Base-by-base conservation (phyloP, 164 flowering plant genomes). In the Saururus chinensis region DNA sequence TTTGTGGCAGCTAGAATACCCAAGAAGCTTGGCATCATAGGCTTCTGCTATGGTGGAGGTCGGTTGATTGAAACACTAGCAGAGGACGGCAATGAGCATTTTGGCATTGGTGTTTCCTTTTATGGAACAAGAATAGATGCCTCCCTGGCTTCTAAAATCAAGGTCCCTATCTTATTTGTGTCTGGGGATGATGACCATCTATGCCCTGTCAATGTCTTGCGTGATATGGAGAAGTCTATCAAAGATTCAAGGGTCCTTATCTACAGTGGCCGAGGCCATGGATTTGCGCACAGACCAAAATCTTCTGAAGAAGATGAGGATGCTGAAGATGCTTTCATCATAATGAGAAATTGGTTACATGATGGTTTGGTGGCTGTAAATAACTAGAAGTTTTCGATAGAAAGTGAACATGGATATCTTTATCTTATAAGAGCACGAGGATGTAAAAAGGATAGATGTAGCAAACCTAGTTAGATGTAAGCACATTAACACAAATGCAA, bases 31-130 rank as follows among this genome's bases (percentile, higher is more conserved):
- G 98, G 95, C 8, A 61, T 92, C 26, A 69, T 92, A 22, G 96
- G 95, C 12, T 92, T 92, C 65, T 85, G 96, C 77, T 84, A 64
- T 62, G 98, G 98, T 35, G 98, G 92, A 22, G 92, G 88, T 40
- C 62, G 74, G 51, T 71, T 92, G 11, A 56, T 87, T 9, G 87
- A 92, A 14, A 80, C 81, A 21, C 75, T 92, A 51, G 87, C 88
- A 1, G 64, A 61, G 65, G 98, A 92, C 60, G 65, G 76, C 56
- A 77, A 77, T 17, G 61, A 60, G 16, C 66, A 51, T 68, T 92
- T 92, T 48, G 82, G 83, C 25, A 58, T 57, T 55, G 96, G 86
- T 19, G 78, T 83, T 48, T 85, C 90, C 49, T 85, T 88, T 57
- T 88, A 92, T 49, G 98, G 96, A 17, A 82, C 92, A 20, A 67